Base-by-base conservation (phyloP, 2,329 filamentous ascomycete genomes). In the Aureobasidium zeae region DNA sequence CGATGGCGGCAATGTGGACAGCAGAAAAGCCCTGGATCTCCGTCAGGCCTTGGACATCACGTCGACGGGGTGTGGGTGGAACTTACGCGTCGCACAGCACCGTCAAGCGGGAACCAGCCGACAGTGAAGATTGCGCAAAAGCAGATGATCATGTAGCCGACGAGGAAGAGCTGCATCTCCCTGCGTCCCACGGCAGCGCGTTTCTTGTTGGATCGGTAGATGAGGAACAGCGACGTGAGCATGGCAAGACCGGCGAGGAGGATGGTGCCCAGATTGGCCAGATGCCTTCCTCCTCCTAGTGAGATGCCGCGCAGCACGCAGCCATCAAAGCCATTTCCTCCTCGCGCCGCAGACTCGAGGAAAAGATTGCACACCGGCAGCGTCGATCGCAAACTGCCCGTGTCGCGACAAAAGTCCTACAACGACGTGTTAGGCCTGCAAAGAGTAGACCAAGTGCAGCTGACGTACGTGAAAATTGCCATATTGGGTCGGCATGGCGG, bases 51-150 rank as follows among this genome's bases (percentile, higher is more conserved):
- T 16, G n/a, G 21, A 10, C 8, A n/a, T 12, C 8, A 12, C 9
- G 15, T 20, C 22, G 9, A n/a, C 15, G 12, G n/a, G n/a, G n/a
- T n/a, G 12, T 47, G 11, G n/a, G 16, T 21, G 2, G 8, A 12
- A 33, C 80, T 51, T 73, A 83, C 86, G 55, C 84, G 73, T 60
- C 87, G 79, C 47, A 85, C 83, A 37, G 67, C 76, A 41, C 72
- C 67, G 52, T 76, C 69, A 15, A 95, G 67, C 2, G 89, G 87
- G 56, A 98, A 89, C 21, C 81, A 84, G 53, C 91, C 91, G 25
- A 96, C 79, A 0, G 87, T 88, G 67, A 98, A 95, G 57, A 98
- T 94, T 63, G 96, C 91, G 66, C 88, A 95, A 56, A 98, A 84
- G 55, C 84, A 79, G 49, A 96, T 79, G 47, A 96, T 65, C 46